Conservation (phyloP, 352 stramenopile genomes). For the Globisporangium uncinulatum region DNA sequence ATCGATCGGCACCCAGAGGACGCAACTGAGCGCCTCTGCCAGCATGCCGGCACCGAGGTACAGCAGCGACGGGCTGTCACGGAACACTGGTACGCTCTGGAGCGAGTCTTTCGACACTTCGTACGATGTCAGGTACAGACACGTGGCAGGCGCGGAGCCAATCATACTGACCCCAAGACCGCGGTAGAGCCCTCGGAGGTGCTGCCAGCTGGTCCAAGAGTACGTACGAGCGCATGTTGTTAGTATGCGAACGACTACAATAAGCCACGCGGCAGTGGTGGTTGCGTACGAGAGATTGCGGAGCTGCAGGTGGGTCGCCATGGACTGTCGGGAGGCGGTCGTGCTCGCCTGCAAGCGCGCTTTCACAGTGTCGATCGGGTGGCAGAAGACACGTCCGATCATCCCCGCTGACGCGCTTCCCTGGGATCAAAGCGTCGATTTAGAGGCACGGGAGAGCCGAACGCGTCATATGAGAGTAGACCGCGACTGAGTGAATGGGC, state of each 20-base stretch:
- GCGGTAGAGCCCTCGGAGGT: constrained; percentile 90
- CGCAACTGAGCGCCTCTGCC: constrained; percentile 84
- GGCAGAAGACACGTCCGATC: constrained; percentile 82
- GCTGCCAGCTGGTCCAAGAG: constrained; percentile 20
- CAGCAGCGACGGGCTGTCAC: constrained; percentile 44
- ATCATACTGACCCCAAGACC: constrained; percentile 94
- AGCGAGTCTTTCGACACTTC: constrained; percentile 80
- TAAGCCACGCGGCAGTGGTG: neutral
- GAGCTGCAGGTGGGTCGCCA: constrained; percentile 38
- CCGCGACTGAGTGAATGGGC: neutral
- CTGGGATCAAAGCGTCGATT: constrained; percentile 16
- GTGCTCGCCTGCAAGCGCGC: constrained; percentile 69
- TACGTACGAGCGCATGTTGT: neutral
- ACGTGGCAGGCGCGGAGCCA: constrained; percentile 92
- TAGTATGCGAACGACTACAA: neutral
- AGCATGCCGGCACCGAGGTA: constrained; percentile 71
- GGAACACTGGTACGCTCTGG: constrained; percentile 32
- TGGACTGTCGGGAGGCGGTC: constrained; percentile 21
- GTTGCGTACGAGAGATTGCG: constrained; percentile 32
- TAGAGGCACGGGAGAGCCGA: neutral
- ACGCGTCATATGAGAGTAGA: neutral
- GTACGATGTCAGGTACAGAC: constrained; percentile 97
- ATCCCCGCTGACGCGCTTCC: constrained; percentile 81
- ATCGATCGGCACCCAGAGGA: constrained; percentile 99
- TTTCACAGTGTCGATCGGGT: constrained; percentile 92